Evolutionary conservation across 2,329 filamentous ascomycete species (phyloP), one percentile per base, ranked within the genome.

Genomic region (Ophiostoma ulmi): DNA sequence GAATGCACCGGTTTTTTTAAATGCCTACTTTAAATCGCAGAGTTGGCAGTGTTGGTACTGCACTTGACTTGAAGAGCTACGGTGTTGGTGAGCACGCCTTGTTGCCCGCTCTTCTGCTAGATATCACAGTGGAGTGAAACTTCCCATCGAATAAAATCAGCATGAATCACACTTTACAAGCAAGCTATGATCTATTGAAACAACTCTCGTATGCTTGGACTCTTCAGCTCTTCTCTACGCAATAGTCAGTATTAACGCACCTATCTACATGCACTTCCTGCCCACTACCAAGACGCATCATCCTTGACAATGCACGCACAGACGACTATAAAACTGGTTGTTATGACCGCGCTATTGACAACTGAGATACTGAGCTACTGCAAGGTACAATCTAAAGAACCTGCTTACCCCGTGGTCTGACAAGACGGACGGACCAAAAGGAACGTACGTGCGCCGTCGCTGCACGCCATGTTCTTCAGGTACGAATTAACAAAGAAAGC

Each of bases 271-370:
- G 31, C 31, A 31, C 31, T 31, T 31, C 39, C 39, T 58, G 22
- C 1, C 7, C n/a, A 48, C 44, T 26, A 58, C 58, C 58, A 63
- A 63, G 26, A 63, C 22, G 13, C 35, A 35, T 22, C 26, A 63
- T 63, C 13, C 58, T 63, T 35, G 58, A 35, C 52, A 26, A 58
- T 63, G 26, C 26, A 35, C 58, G 58, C 58, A 63, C 58, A 63
- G 58, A 63, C 26, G 26, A 63, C 58, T 26, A 63, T 63, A 63
- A 63, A 35, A 63, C 36, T 63, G 8, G 58, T 35, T 63, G 55
- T 22, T 26, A 58, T 58, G 52, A 58, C 52, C 52, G 52, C 52
- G 55, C 14, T 17, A 2, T 55, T 22, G 26, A 61, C 44, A n/a
- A n/a, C 44, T 48, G 17, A 48, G 44, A 26, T 63, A 61, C 58